These are phyloP conservation scores for Xanthoconium separans DNA, from an alignment of 1,284 basidiomycete species.

Conservation along the genomic window DNA sequence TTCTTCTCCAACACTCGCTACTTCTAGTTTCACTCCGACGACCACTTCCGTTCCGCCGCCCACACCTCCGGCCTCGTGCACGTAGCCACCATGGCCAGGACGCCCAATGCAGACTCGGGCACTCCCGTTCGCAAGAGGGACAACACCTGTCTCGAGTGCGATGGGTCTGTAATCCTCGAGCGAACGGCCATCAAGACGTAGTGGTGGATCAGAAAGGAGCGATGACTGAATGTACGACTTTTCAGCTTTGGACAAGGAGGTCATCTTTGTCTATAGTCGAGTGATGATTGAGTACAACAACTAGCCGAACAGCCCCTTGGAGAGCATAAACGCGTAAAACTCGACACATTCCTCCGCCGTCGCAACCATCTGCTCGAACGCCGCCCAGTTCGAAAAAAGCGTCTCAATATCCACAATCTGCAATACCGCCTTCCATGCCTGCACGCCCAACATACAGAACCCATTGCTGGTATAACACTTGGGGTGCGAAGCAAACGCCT, in stretches of 20 bases:
- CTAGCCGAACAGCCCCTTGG: conserved; percentile 8
- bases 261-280: conserved; percentile 10
- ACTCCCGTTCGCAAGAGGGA: conserved; percentile 73
- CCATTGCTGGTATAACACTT: conserved; percentile 40
- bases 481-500: conserved; percentile 43
- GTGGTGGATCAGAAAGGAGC: conserved; percentile 51
- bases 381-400: conserved; percentile 26
- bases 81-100: conserved; percentile 52
- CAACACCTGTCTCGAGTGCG: conserved; percentile 71
- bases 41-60: conserved; percentile 32
- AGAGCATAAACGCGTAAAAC: conserved; percentile 19
- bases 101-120: conserved; percentile 68
- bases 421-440: conserved; percentile 39
- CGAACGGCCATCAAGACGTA: conserved; percentile 66
- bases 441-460: conserved; percentile 36
- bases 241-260: conserved; percentile 69
- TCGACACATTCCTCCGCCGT: conserved; percentile 10
- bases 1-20: conserved; percentile 51
- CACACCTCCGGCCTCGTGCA: conserved; percentile 26
- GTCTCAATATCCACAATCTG: conserved; percentile 35
- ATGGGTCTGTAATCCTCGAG: conserved; percentile 63
- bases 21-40: conserved; percentile 68
- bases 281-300: not conserved
- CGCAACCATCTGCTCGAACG: conserved; percentile 11
- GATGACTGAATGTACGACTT: conserved; percentile 70